Conservation (phyloP, 805 yeast species). For the Maudiozyma pseudohumilis region DNA sequence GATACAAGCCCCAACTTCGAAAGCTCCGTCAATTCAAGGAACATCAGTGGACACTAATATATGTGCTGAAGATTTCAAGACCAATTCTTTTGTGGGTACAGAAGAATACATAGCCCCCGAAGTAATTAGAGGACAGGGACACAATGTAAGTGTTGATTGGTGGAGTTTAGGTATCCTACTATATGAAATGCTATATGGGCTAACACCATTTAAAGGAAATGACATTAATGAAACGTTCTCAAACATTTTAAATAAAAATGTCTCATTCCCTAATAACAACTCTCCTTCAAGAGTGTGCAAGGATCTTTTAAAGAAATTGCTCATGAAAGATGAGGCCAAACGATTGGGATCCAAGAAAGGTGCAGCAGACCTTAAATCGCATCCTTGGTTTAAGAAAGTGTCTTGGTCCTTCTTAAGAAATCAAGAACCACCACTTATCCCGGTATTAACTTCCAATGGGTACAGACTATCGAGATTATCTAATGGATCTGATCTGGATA, state of each 20-base stretch:
- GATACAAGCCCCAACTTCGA: slow-evolving; percentile 71
- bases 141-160: slow-evolving; percentile 98
- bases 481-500: background rate
- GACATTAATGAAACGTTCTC: slow-evolving; percentile 85
- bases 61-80: slow-evolving; percentile 90
- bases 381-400: slow-evolving; percentile 79
- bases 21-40: slow-evolving; percentile 47
- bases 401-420: slow-evolving; percentile 95
- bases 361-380: slow-evolving; percentile 88
- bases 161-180: slow-evolving; percentile 95
- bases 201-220: slow-evolving; percentile 91
- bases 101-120: slow-evolving; percentile 99
- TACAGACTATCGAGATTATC: slow-evolving; percentile 37
- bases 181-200: slow-evolving; percentile 91
- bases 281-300: slow-evolving; percentile 67
- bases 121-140: slow-evolving; percentile 94
- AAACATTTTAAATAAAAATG: slow-evolving; percentile 76
- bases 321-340: slow-evolving; percentile 81
- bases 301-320: slow-evolving; percentile 64
- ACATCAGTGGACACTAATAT: slow-evolving; percentile 72
- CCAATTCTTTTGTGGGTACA: slow-evolving; percentile 97
- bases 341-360: slow-evolving; percentile 89
- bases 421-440: slow-evolving; percentile 93
- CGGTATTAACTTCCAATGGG: slow-evolving; percentile 53
- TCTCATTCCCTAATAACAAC: slow-evolving; percentile 62